Conservation (phyloP, 371 early-diverging fungal species). For the Nematocida minor region DNA sequence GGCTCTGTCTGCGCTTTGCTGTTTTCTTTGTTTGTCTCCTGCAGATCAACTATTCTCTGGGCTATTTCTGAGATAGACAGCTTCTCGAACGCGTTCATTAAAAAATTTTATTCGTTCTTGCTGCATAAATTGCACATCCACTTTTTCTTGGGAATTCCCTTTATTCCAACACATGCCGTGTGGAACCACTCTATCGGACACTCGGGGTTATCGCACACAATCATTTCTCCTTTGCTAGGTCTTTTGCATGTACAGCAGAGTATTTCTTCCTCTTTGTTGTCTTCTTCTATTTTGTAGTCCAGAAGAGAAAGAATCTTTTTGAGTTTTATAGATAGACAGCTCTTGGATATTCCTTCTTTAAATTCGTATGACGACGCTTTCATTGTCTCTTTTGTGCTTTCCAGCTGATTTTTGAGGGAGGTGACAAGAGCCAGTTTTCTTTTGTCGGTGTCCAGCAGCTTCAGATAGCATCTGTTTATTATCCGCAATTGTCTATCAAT, state of each 20-base stretch:
- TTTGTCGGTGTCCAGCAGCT: constrained; percentile 25
- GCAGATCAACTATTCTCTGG: constrained; percentile 25
- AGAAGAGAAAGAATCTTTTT: not conserved
- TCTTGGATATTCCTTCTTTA: constrained; percentile 28
- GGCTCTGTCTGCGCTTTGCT: not conserved
- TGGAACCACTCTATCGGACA: constrained; percentile 91
- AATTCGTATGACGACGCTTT: constrained; percentile 33
- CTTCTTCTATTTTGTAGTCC: constrained; percentile 13
- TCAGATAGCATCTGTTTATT: constrained; percentile 36
- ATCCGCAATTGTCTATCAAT: constrained; percentile 13
- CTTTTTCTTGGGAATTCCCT: constrained; percentile 75
- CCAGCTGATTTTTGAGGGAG: constrained; percentile 1
- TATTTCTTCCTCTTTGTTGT: constrained; percentile 17
- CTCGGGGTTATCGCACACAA: constrained; percentile 60
- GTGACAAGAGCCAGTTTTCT: constrained; percentile 8
- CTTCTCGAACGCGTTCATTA: not conserved
- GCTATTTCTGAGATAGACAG: not conserved
- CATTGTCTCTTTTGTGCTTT: not conserved
- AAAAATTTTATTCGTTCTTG: constrained; percentile 29
- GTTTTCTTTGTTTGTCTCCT: not conserved
- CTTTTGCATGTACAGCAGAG: constrained; percentile 62
- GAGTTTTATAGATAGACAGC: not conserved
- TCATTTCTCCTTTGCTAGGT: constrained; percentile 63
- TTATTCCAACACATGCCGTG: constrained; percentile 77
- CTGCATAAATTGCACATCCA: constrained; percentile 78